phyloP scores from a whole-genome alignment of 1,284 basidiomycete species.

The Cryptococcus sp. region DNA sequence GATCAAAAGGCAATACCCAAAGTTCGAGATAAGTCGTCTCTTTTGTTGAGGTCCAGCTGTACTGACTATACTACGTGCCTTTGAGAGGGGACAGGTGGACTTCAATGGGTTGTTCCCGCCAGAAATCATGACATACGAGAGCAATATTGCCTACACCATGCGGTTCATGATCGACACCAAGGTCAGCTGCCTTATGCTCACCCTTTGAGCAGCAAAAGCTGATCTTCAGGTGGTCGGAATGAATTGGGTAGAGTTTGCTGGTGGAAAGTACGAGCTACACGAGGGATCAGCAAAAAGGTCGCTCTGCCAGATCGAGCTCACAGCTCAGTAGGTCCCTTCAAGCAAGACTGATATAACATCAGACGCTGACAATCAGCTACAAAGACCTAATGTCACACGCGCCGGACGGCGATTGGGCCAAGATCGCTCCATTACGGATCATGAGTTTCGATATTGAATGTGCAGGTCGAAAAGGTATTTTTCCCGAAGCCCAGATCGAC shows the following conservation, averaged over 20 bases:
- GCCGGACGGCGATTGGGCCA: constrained; percentile 84
- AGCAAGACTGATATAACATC: background rate
- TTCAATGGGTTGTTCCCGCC: constrained; percentile 66
- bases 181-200: constrained; percentile 49
- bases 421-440: constrained; percentile 82
- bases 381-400: constrained; percentile 78
- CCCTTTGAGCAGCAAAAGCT: background rate
- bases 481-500: constrained; percentile 80
- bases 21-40: constrained; percentile 76
- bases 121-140: constrained; percentile 72
- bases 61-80: constrained; percentile 59
- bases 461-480: constrained; percentile 90
- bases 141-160: constrained; percentile 80
- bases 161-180: constrained; percentile 96
- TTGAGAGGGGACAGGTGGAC: constrained; percentile 75
- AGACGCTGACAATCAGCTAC: constrained; percentile 54
- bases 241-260: constrained; percentile 92
- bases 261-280: constrained; percentile 68
- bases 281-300: constrained; percentile 61
- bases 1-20: constrained; percentile 74
- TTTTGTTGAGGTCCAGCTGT: background rate
- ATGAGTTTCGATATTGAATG: constrained; percentile 97
- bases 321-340: constrained; percentile 58
- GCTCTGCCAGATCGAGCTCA: constrained; percentile 80
- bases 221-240: constrained; percentile 80